Conservation (phyloP, 139 green algal genomes). For the Chloropicon primus region DNA sequence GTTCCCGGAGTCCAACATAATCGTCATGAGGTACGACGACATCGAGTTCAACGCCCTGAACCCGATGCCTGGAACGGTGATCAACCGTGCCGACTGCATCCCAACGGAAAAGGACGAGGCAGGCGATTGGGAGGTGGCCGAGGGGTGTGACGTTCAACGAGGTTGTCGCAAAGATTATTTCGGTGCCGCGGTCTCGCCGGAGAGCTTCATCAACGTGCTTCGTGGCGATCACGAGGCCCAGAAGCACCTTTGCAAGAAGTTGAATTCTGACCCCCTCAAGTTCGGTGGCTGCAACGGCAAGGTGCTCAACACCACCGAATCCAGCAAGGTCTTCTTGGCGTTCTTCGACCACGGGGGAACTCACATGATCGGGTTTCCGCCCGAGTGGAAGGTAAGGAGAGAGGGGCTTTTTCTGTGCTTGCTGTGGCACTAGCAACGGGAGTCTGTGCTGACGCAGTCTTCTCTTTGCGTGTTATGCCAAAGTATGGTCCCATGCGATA, state of each 20-base stretch:
- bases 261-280: background rate
- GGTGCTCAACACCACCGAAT: background rate
- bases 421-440: too few relatives aligned
- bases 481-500: background rate
- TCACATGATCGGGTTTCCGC: background rate
- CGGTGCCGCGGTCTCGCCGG: slow-evolving; percentile 54
- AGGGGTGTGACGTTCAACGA: slow-evolving; percentile 65
- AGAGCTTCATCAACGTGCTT: slow-evolving; percentile 72
- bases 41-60: slow-evolving; percentile 62
- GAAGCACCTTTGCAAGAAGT: background rate
- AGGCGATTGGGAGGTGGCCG: background rate
- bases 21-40: slow-evolving; percentile 81
- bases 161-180: slow-evolving; percentile 78
- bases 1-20: slow-evolving; percentile 48
- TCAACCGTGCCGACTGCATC: slow-evolving; percentile 59
- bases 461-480: too few relatives aligned
- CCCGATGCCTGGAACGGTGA: slow-evolving; percentile 64
- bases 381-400: background rate
- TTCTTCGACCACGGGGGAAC: background rate
- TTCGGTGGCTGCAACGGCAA: background rate
- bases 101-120: background rate
- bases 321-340: background rate
- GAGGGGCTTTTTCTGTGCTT: too few relatives aligned
- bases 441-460: too few relatives aligned
- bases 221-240: slow-evolving; percentile 35